Conservation (phyloP, 2,329 filamentous ascomycete genomes). For the Colletotrichum sp. region DNA sequence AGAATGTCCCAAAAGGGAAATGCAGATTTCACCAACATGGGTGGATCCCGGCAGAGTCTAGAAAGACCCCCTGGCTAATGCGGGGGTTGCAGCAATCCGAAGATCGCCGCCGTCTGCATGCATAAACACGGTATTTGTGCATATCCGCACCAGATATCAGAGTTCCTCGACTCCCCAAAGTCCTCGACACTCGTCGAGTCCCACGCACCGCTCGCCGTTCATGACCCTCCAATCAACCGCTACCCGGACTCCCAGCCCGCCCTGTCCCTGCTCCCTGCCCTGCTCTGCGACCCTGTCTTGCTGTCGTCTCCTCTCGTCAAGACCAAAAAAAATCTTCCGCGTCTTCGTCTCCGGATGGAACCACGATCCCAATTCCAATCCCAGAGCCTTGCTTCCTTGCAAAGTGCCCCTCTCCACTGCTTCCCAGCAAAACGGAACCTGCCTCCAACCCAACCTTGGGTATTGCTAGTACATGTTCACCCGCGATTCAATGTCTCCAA, state of each 20-base stretch:
- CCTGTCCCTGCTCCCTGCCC: background rate
- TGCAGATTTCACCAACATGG: constrained; percentile 1
- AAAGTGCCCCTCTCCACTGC: background rate
- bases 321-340: background rate
- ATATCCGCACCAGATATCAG: background rate
- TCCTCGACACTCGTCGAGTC: background rate
- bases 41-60: constrained; percentile 12
- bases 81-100: constrained; percentile 16
- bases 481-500: background rate
- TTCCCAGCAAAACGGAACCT: background rate
- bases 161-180: background rate
- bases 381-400: background rate
- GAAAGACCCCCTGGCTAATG: constrained; percentile 9
- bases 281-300: background rate
- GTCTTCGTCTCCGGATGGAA: background rate
- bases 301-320: background rate
- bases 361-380: background rate
- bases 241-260: background rate
- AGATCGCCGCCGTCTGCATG: constrained; percentile 10
- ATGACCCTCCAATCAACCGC: background rate
- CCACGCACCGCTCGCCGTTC: background rate
- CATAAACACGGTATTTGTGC: background rate
- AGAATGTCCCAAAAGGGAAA: constrained; percentile 27
- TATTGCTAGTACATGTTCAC: background rate
- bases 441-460: background rate